Evolutionary conservation across 371 early-diverging fungal species (phyloP).

Genomic region (Massospora cicadina): DNA sequence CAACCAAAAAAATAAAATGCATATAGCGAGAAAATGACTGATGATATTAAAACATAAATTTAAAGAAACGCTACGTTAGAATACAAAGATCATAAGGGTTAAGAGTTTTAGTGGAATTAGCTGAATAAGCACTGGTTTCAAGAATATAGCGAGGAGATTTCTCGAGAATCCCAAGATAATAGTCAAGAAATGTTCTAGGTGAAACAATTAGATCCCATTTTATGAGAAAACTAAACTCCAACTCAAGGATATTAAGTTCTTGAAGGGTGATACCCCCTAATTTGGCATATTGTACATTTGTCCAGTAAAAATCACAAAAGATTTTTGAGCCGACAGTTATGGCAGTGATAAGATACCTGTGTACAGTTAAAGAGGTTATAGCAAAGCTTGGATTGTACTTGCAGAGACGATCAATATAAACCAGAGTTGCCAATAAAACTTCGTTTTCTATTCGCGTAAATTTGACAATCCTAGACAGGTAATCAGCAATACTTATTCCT

Average conservation of each 20-base stretch:
- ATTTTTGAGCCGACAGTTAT: constrained; percentile 79
- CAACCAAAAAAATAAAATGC: no score
- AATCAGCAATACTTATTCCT: constrained; percentile 61
- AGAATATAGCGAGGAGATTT: background rate
- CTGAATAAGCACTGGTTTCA: background rate
- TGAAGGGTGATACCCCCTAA: constrained; percentile 86
- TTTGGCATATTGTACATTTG: constrained; percentile 74
- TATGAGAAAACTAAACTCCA: constrained; percentile 72
- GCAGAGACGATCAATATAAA: constrained; percentile 85
- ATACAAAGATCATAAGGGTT: background rate
- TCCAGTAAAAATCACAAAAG: constrained; percentile 67
- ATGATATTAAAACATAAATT: no score
- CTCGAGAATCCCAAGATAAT: constrained; percentile 26
- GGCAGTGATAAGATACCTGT: constrained; percentile 87
- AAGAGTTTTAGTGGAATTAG: background rate
- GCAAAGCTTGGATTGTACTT: constrained; percentile 60
- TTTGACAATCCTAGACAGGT: constrained; percentile 64
- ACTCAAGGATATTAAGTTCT: constrained; percentile 86
- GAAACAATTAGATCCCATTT: constrained; percentile 62
- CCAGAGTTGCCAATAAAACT: constrained; percentile 63
- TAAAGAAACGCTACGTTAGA: no score
- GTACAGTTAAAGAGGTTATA: constrained; percentile 81
- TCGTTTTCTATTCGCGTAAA: constrained; percentile 82
- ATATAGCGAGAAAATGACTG: no score
- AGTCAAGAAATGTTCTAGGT: constrained; percentile 60